A percentile compares a stretch with the other conserved stretches of the same genome.
Conservation (phyloP, 208 protist genomes). For the Hexamita inflata region DNA sequence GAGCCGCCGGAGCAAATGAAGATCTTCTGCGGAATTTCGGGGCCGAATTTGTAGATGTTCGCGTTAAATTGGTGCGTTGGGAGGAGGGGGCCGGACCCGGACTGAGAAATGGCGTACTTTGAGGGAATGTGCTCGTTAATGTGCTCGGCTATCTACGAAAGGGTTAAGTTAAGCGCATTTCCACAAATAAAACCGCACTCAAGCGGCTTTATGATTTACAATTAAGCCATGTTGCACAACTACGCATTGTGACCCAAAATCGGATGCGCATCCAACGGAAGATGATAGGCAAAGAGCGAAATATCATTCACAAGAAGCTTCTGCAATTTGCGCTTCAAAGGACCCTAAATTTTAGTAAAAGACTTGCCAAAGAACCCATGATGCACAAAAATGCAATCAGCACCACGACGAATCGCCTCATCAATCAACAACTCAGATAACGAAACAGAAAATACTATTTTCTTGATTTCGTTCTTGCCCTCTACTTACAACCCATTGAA, state of each 20-base stretch:
- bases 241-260: slow-evolving; percentile 16
- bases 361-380: slow-evolving; percentile 19
- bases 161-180: neutral
- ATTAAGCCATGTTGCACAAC: neutral
- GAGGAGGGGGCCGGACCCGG: neutral
- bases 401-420: neutral
- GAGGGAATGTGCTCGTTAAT: neutral
- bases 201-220: neutral
- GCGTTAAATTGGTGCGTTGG: too few species aligned
- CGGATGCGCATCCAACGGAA: slow-evolving; percentile 3
- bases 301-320: neutral
- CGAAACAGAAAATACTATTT: neutral
- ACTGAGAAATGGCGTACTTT: neutral
- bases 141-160: neutral
- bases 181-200: neutral
- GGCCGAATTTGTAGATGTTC: too few species aligned
- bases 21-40: too few species aligned
- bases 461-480: neutral
- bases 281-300: slow-evolving; percentile 16
- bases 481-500: slow-evolving; percentile 17
- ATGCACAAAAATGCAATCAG: slow-evolving; percentile 23
- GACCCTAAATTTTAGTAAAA: neutral
- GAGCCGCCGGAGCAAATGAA: slow-evolving; percentile 13
- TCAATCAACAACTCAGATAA: neutral
- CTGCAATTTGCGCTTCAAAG: neutral